Evolutionary conservation across 164 flowering plant genomes (phyloP), one percentile per base, ranked within the genome.

Genomic region (Stephania yunnanensis): DNA sequence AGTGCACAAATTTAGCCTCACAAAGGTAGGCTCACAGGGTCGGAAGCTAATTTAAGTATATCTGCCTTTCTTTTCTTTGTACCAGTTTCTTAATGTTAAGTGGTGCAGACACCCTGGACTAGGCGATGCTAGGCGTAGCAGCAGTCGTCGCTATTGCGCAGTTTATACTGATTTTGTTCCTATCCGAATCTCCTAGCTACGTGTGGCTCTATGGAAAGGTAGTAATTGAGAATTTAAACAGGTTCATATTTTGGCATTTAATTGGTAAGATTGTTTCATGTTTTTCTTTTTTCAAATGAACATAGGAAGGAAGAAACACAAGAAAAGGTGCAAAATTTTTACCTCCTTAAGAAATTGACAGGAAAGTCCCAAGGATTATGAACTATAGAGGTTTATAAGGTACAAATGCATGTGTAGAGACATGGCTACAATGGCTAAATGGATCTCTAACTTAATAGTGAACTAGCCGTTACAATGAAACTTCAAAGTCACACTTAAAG

Each of bases 121-220:
- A 90, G 98, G 98, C 86, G 94, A 11, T 95, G 98, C 96, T 93
- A 74, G 98, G 99, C 3, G 83, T 91, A 0, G 97, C 99, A 0
- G 96, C 81, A n/a, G 25, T 90, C 72, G 98, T 97, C 1, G 90
- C 99, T 20, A 1, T 87, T 0, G 70, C 92, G 73, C 99, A 93
- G 77, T 88, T 91, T 71, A 4, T 87, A 0, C 73, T 93, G 71
- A 95, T 95, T 97, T 20, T 87, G 42, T 80, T 73, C 0, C 94
- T 95, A 69, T 97, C 99, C 0, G 98, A 95, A 71, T 93, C 99
- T 74, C 98, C 99, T 1, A 85, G 99, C 42, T 36, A 36, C 3
- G 42, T 36, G 74, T 95, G 91, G 92, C 90, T 95, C 10, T 95
- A 84, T 76, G 79, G 93, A 80, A 72, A 88, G 92, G 99, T 94